Base-by-base conservation (phyloP, 2,329 filamentous ascomycete species). In the Coniochaeta sp. region DNA sequence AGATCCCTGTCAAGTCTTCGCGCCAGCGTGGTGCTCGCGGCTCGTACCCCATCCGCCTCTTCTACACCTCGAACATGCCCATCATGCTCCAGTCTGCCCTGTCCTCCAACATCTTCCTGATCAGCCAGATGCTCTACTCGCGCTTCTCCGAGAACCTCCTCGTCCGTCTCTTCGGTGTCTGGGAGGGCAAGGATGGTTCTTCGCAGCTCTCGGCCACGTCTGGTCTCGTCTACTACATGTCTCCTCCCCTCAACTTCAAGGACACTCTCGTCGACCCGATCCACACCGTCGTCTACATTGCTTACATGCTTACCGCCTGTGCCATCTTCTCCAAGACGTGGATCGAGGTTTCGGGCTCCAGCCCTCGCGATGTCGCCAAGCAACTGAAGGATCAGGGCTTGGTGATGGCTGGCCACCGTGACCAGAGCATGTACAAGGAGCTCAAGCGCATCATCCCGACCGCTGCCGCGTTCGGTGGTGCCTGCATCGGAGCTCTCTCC, bases 41-140 rank as follows among this genome's bases (percentile, higher is more conserved):
- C 72, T 96, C 93, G 44, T 99, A 98, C 86, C 95, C 95, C 71
- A 87, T 99, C 76, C 93, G 96, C 73, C 90, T 99, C 62, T 99
- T 99, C 87, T 99, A 99, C 83, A 99, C 95, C 74, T 97, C 93
- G 76, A 99, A 99, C 89, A 99, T 99, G 96, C 95, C 95, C 74
- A 99, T 99, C 80, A 99, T 99, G 95, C 85, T 99, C 76, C 96
- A 99, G 83, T 98, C 93, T 55, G 95, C 95, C 69, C 87, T 99
- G 68, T 96, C 91, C 67, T 97, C 93, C 84, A 99, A 99, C 84
- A 87, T 99, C 79, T 99, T 99, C 88, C 83, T 99, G 66, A 92
- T 99, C 81, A 95, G 90, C 75, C 95, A 99, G 84, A 98, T 98
- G 93, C 87, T 99, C 67, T 98, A 96, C 87, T 96, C 91, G 64